Evolutionary conservation across 2,329 filamentous ascomycete species (phyloP), one percentile per base, ranked within the genome.

Genomic region (Aspergillus costaricaensis): DNA sequence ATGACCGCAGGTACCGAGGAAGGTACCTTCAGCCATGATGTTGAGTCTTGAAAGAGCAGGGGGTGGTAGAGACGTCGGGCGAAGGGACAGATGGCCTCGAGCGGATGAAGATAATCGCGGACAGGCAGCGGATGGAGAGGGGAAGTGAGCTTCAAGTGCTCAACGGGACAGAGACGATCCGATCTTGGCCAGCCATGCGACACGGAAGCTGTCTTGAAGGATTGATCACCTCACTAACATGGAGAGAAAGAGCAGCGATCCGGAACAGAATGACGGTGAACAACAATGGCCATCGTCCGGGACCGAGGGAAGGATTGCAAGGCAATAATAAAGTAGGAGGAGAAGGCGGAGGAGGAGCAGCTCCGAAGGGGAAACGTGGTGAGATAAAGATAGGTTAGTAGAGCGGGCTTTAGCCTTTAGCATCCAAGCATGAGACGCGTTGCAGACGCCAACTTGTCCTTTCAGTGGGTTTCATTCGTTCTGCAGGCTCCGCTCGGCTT

Each of bases 1-100:
- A 50, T 72, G 70, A 43, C 68, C 65, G 67, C 74, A 76, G 52
- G 74, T 59, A 30, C 64, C 64, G 32, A 63, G 58, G 70, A 68
- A 73, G 41, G 67, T 61, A 57, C 68, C 65, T 55, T 67, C 65
- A 9, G 63, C 62, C 73, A 76, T 76, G 62, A 55, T 67, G 63
- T 21, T 38, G 25, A 27, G 25, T 8, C 7, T 8, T 27, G 21
- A 14, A 36, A 36, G 32, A 36, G 12, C 10, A 36, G 32, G 32
- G 17, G 32, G 12, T 5, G 12, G 12, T 14, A 36, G 32, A 1
- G 25, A 30, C n/a, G 19, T 36, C 43, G 47, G 19, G 14, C 27
- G 39, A 55, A 36, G 27, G 25, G 41, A 19, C 41, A 52, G 47
- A 49, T 50, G 14, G 38, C 30, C 38, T 23, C 21, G 9, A 43